phyloP scores from a whole-genome alignment of 1,139 yeast genomes.

The Yamadazyma aaseri region DNA sequence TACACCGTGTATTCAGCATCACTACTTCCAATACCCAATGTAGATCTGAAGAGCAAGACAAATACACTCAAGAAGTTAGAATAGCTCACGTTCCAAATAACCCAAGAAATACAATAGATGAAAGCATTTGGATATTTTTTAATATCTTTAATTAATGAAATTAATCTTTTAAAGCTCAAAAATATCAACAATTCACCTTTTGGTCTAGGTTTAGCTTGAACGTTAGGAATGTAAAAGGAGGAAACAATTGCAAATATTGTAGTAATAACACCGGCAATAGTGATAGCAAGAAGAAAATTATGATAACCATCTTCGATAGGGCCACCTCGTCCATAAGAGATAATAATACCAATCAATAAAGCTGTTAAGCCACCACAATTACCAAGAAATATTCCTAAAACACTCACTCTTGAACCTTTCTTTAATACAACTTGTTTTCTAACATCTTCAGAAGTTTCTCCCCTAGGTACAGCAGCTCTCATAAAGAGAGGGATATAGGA shows the following conservation, averaged over 20 bases:
- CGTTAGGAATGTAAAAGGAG: constrained; percentile 32
- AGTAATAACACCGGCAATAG: constrained; percentile 42
- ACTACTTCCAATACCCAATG: constrained; percentile 39
- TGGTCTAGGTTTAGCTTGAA: constrained; percentile 28
- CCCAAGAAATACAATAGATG: constrained; percentile 41
- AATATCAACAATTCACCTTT: constrained; percentile 22
- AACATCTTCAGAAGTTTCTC: constrained; percentile 23
- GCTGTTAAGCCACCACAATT: constrained; percentile 45
- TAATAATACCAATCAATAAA: constrained; percentile 37
- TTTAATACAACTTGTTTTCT: constrained; percentile 26
- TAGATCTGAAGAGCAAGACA: constrained; percentile 39
- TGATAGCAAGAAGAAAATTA: constrained; percentile 38
- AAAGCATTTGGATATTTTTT: constrained; percentile 37
- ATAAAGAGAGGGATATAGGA: constrained; percentile 45
- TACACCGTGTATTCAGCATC: constrained; percentile 44
- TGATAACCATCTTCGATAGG: constrained; percentile 31
- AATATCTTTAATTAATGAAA: constrained; percentile 24
- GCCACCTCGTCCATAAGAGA: constrained; percentile 30
- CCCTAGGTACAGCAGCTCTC: constrained; percentile 26
- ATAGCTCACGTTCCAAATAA: constrained; percentile 42
- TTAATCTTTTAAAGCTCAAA: constrained; percentile 27
- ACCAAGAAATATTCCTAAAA: constrained; percentile 36
- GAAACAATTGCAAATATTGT: constrained; percentile 26
- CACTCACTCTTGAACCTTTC: constrained; percentile 39
- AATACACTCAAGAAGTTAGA: constrained; percentile 38